phyloP scores from a whole-genome alignment of 2,329 filamentous ascomycete species.

The Hyphodiscus sp. region DNA sequence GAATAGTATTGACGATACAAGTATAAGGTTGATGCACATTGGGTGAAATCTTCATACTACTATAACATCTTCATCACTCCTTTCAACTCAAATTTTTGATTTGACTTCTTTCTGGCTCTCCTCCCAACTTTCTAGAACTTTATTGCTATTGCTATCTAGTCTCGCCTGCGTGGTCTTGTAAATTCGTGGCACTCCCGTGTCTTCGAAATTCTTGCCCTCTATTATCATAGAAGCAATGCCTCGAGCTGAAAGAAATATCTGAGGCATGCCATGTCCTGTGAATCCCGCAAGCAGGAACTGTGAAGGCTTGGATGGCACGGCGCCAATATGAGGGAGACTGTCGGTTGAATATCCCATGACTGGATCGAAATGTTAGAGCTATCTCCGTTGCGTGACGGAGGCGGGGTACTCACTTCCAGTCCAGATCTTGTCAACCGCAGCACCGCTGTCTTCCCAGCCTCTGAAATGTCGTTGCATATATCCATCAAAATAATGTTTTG shows the following conservation, averaged over 20 bases:
- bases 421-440: slow-evolving; percentile 28
- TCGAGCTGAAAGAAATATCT: slow-evolving; percentile 35
- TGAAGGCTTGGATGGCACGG: slow-evolving; percentile 33
- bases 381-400: background rate
- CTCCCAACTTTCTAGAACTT: no score
- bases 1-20: no score
- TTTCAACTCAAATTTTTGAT: no score
- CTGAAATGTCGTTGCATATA: slow-evolving; percentile 43
- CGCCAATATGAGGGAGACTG: slow-evolving; percentile 31
- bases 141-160: no score
- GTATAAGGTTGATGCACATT: no score
- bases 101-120: no score
- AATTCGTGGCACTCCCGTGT: slow-evolving; percentile 31
- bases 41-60: no score
- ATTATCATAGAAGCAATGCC: slow-evolving; percentile 36
- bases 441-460: slow-evolving; percentile 41
- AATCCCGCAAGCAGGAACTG: slow-evolving; percentile 42
- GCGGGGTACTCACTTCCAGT: slow-evolving; percentile 13
- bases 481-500: slow-evolving; percentile 38
- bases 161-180: no score
- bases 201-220: slow-evolving; percentile 24
- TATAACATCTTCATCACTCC: no score
- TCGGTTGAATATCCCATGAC: no score
- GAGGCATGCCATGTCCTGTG: slow-evolving; percentile 44
- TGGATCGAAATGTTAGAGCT: no score